A percentile compares a stretch with the other conserved stretches of the same genome.
Conservation (phyloP, 73 alveolate species). For the Effrenium voratum region DNA sequence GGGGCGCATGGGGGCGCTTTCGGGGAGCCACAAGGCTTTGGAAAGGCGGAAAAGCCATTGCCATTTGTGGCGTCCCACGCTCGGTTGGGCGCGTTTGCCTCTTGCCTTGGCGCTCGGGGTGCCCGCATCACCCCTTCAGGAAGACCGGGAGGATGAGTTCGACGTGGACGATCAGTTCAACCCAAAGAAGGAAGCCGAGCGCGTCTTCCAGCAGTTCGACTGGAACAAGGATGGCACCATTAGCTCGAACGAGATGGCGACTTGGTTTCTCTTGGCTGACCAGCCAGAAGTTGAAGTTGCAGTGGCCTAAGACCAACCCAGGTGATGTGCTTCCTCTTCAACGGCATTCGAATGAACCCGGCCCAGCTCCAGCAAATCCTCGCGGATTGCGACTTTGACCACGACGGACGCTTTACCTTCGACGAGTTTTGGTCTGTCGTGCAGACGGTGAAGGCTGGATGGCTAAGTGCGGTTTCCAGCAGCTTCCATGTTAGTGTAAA, state of each 20-base stretch:
- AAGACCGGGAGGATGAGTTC: slow-evolving; percentile 16
- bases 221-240: slow-evolving; percentile 24
- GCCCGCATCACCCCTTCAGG: too few relatives aligned
- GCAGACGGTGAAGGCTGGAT: slow-evolving; percentile 15
- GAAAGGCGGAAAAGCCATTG: too few relatives aligned
- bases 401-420: slow-evolving; percentile 34
- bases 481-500: too few relatives aligned
- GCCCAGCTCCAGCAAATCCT: not conserved
- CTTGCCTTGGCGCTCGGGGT: too few relatives aligned
- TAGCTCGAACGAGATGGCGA: slow-evolving; percentile 15
- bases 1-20: too few relatives aligned
- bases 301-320: not conserved
- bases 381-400: not conserved
- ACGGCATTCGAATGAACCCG: slow-evolving; percentile 57
- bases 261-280: not conserved
- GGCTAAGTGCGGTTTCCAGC: too few relatives aligned
- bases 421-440: slow-evolving; percentile 38
- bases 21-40: too few relatives aligned
- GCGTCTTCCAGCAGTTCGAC: slow-evolving; percentile 35
- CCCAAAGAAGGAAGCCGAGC: slow-evolving; percentile 40
- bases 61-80: too few relatives aligned
- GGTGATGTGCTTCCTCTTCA: slow-evolving; percentile 14
- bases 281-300: not conserved
- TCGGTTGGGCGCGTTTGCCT: too few relatives aligned
- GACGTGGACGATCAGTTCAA: slow-evolving; percentile 9